Evolutionary conservation across 345 rosid species (phyloP).

Genomic region (Corchorus olitorius): DNA sequence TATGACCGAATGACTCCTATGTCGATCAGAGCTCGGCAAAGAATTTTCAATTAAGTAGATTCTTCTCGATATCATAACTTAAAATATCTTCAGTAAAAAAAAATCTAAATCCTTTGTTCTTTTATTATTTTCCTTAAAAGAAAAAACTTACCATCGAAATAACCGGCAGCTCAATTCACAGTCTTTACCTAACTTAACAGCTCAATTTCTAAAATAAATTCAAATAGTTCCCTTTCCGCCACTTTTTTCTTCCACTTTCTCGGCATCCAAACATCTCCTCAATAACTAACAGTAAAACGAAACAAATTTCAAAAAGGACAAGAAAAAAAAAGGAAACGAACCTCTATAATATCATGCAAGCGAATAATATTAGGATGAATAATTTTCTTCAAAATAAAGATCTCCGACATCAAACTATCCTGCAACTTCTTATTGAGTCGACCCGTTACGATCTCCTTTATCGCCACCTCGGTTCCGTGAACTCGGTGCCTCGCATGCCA

Average conservation of each 20-base stretch:
- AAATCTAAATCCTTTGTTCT: not conserved
- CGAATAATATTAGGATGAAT: constrained; percentile 88
- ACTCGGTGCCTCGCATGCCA: constrained; percentile 90
- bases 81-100: constrained; percentile 4
- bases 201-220: constrained; percentile 19
- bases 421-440: constrained; percentile 81
- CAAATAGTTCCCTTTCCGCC: constrained; percentile 6
- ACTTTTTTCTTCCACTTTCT: not conserved
- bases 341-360: constrained; percentile 89
- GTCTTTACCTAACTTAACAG: not conserved
- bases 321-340: constrained; percentile 20
- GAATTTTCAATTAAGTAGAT: not conserved
- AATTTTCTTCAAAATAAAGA: constrained; percentile 66
- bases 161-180: not conserved
- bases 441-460: constrained; percentile 78
- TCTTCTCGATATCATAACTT: not conserved
- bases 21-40: not conserved
- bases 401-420: constrained; percentile 93
- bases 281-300: not conserved
- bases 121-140: not conserved
- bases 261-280: constrained; percentile 2
- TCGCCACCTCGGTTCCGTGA: constrained; percentile 92
- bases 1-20: not conserved
- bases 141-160: not conserved
- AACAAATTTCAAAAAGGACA: not conserved